Evolutionary conservation across 495 filamentous ascomycete species (phyloP).

Genomic region (Neurospora africana): DNA sequence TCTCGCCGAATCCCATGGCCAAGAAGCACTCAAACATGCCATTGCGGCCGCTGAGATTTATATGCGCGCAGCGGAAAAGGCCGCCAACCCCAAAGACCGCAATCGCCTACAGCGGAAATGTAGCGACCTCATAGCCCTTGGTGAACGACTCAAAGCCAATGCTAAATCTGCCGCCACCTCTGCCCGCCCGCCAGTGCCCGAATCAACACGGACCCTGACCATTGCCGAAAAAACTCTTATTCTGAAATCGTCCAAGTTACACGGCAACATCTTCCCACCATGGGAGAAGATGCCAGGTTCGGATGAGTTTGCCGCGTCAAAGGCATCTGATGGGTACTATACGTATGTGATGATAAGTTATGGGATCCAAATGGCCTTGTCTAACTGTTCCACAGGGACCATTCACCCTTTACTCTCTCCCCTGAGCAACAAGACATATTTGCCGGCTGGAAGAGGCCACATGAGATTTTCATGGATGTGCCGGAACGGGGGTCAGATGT

Average conservation of each 20-base stretch:
- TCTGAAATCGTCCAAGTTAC: constrained; percentile 63
- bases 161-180: constrained; percentile 11
- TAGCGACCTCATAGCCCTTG: constrained; percentile 52
- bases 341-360: not conserved
- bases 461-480: constrained; percentile 33
- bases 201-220: constrained; percentile 52
- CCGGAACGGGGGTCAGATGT: constrained; percentile 18
- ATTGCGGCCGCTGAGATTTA: constrained; percentile 67
- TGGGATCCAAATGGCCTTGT: not conserved
- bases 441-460: constrained; percentile 69
- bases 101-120: constrained; percentile 51
- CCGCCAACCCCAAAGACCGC: constrained; percentile 44
- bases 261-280: constrained; percentile 70
- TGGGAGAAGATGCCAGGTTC: constrained; percentile 55
- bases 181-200: constrained; percentile 31
- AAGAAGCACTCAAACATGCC: constrained; percentile 60
- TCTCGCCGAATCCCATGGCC: constrained; percentile 43
- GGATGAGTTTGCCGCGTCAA: constrained; percentile 1
- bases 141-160: constrained; percentile 60
- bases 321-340: not conserved
- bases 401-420: constrained; percentile 57
- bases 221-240: constrained; percentile 71
- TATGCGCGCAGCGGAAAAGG: constrained; percentile 57
- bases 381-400: constrained; percentile 45
- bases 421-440: constrained; percentile 59